These are phyloP conservation scores for Fusarium sp. DNA, from an alignment of 2,329 filamentous ascomycete species.

Conservation along the genomic window DNA sequence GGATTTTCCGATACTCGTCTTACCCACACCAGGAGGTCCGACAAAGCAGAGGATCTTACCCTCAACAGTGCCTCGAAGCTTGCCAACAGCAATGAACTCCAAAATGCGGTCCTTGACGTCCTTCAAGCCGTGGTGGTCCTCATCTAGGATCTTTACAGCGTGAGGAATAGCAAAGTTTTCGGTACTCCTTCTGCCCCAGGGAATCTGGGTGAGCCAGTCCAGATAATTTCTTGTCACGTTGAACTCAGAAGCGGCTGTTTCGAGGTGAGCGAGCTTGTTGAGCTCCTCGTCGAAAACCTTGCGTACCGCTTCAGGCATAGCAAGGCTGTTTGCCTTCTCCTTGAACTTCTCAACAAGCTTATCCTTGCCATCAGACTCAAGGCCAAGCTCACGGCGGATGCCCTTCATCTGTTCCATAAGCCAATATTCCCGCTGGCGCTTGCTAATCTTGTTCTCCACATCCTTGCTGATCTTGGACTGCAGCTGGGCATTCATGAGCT, in stretches of 20 bases:
- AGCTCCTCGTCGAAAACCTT: conserved; percentile 99
- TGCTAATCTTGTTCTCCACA: conserved; percentile 96
- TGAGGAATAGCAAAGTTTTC: conserved; percentile 98
- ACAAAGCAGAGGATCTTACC: conserved; percentile 99
- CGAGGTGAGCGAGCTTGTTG: conserved; percentile 94
- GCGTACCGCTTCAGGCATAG: conserved; percentile 95
- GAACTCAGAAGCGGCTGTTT: conserved; percentile 96
- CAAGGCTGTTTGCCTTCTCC: conserved; percentile 91
- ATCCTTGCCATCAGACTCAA: conserved; percentile 98
- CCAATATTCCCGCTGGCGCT: conserved; percentile 97
- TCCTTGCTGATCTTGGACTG: conserved; percentile 98
- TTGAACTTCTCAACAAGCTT: conserved; percentile 98
- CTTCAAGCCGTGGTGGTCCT: conserved; percentile 96
- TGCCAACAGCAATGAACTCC: conserved; percentile 98
- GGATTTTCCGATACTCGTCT: conserved; percentile 98
- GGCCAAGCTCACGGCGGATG: conserved; percentile 92
- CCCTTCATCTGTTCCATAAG: conserved; percentile 99
- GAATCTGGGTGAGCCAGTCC: conserved; percentile 98
- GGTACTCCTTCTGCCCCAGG: conserved; percentile 93
- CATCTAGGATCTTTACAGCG: conserved; percentile 88
- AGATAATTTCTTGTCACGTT: conserved; percentile 98
- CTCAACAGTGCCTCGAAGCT: conserved; percentile 95
- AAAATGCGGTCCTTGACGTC: conserved; percentile 98
- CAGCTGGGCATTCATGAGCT: conserved; percentile 96
- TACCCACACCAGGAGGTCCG: conserved; percentile 95